Base-by-base conservation (phyloP, 164 flowering plant species). In the Magnolia officinalis region DNA sequence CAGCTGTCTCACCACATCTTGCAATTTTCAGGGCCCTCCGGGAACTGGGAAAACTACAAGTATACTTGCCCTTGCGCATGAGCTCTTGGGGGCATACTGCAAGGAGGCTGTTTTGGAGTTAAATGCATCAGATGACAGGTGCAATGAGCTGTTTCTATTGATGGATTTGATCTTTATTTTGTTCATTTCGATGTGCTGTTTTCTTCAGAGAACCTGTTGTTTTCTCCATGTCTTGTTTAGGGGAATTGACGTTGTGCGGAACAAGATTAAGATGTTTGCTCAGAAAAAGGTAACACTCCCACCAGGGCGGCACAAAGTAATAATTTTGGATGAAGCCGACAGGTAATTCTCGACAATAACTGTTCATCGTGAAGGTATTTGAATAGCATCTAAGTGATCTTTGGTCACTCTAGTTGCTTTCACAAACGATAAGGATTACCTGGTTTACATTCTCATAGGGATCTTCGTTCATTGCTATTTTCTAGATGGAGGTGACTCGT, bases 221-320 rank as follows among this genome's bases (percentile, higher is more conserved):
- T 18, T 8, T 37, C 0, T 14, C 50, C 19, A 68, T 19, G 70
- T 61, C 37, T 72, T 75, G 37, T 83, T 26, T 72, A 94, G 98
- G 78, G 98, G 99, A 64, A 94, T 96, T 75, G 98, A 94, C 85
- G 98, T 96, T 77, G 99, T 96, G 80, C 88, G 98, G 85, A 96
- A 96, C 90, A 96, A 94, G 78, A 92, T 96, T 70, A 96, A 96
- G 89, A 96, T 94, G 99, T 96, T 96, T 94, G 97, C 99, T 19
- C 98, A 96, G 75, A 96, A 90, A 87, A 96, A 91, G 82, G 99
- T 94, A 18, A 94, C 99, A 5, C 82, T 96, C 70, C 92, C 96
- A n/a, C 90, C 95, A 37, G 97, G 98, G 9, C 74, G 92, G 59
- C 99, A 94, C 84, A 96, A 94, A 81, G 77, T 94, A 21, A 86